Percentiles rank a stretch among this genome's conserved stretches.
These are phyloP conservation scores for Tylopilus rubrobrunneus DNA, from an alignment of 768 basidiomycete genomes.

Conservation along the genomic window DNA sequence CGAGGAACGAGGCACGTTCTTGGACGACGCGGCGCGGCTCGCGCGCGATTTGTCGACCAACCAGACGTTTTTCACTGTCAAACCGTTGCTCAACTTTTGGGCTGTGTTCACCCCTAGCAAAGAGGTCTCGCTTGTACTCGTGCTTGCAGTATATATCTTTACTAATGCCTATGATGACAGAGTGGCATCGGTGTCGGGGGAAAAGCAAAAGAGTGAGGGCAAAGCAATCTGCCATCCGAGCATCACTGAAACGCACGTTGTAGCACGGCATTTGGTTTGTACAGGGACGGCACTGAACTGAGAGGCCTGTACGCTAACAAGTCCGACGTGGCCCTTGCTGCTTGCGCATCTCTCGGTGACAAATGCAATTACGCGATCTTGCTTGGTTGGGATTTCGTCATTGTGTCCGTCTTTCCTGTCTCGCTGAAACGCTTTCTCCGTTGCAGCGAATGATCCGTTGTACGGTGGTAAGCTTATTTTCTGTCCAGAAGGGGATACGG, in stretches of 20 bases:
- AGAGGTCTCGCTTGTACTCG: conserved; percentile 43
- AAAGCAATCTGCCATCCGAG: neutral
- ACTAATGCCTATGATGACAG: conserved; percentile 27
- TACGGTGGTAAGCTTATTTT: conserved; percentile 58
- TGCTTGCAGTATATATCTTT: conserved; percentile 19
- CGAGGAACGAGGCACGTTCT: conserved; percentile 63
- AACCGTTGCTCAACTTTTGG: conserved; percentile 78
- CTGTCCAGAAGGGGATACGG: neutral
- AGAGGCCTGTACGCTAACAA: conserved; percentile 69
- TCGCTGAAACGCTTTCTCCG: conserved; percentile 5
- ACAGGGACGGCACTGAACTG: conserved; percentile 74
- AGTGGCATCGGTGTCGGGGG: conserved; percentile 71
- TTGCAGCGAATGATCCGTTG: conserved; percentile 69
- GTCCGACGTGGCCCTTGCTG: conserved; percentile 62
- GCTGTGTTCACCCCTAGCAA: conserved; percentile 72
- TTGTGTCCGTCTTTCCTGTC: neutral
- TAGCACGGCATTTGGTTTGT: conserved; percentile 74
- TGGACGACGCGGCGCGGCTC: conserved; percentile 61
- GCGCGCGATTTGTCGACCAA: conserved; percentile 68
- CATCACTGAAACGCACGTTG: conserved; percentile 4
- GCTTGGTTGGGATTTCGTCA: conserved; percentile 44
- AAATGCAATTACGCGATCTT: conserved; percentile 76
- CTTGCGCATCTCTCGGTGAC: conserved; percentile 59
- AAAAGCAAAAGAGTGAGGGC: conserved; percentile 60
- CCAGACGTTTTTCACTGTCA: conserved; percentile 74